Conservation (phyloP, 2,329 filamentous ascomycete species). For the Cytospora paraplurivora region DNA sequence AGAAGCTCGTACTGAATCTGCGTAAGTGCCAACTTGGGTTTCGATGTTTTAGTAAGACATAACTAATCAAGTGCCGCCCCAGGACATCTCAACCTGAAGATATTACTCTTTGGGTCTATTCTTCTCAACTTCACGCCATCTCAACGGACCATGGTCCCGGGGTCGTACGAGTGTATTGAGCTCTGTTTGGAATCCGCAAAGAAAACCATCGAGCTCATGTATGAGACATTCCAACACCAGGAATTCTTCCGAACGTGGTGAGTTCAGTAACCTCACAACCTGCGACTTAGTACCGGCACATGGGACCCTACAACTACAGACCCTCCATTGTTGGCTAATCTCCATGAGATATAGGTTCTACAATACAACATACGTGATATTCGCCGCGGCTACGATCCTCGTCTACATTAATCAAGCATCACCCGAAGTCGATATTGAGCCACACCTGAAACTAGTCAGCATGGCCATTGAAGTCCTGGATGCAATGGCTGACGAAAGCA, state of each 20-base stretch:
- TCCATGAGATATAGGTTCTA: constrained; percentile 33
- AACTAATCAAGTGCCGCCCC: neutral
- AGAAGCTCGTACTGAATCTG: constrained; percentile 34
- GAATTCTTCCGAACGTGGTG: constrained; percentile 38
- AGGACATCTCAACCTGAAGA: constrained; percentile 36
- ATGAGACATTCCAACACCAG: constrained; percentile 35
- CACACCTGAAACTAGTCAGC: constrained; percentile 30
- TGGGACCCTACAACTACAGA: neutral
- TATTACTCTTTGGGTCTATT: constrained; percentile 36
- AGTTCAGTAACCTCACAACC: neutral
- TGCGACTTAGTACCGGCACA: neutral
- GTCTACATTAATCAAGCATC: constrained; percentile 35
- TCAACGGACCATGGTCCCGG: constrained; percentile 30
- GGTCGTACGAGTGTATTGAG: constrained; percentile 30
- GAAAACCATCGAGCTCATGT: constrained; percentile 37
- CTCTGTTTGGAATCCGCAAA: constrained; percentile 35
- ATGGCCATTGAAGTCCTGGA: constrained; percentile 31
- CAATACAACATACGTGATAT: constrained; percentile 37
- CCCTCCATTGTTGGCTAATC: neutral
- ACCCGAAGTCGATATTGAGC: constrained; percentile 28
- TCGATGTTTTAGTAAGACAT: neutral
- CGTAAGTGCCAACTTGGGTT: constrained; percentile 23
- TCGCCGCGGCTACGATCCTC: constrained; percentile 36
- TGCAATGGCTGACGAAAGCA: constrained; percentile 30
- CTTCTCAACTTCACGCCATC: constrained; percentile 31